Conservation (phyloP, 1,139 yeast species). For the Lodderomyces metapsilosis region DNA sequence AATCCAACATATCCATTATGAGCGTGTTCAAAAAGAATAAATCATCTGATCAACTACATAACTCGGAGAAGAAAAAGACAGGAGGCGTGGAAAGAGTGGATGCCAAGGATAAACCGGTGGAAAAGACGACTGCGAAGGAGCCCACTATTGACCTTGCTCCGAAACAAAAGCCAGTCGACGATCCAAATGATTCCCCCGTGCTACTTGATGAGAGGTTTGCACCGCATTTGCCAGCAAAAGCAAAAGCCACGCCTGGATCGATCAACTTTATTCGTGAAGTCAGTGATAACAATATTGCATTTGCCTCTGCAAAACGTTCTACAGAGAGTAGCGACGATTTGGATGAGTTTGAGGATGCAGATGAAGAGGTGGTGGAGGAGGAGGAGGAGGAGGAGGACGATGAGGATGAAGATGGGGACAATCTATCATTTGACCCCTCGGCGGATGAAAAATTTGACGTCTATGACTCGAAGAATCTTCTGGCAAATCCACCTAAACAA, state of each 20-base stretch:
- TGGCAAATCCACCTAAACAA: conserved; percentile 28
- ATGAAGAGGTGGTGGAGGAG: conserved; percentile 6
- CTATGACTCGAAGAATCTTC: conserved; percentile 27
- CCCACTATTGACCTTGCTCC: neutral
- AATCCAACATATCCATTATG: conserved; percentile 16
- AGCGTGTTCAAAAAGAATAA: conserved; percentile 27
- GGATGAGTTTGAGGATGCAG: conserved; percentile 11
- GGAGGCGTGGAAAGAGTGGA: neutral
- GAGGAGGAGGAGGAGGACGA: conserved; percentile 11
- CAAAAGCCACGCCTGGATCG: conserved; percentile 8
- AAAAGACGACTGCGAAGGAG: neutral
- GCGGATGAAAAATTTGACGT: conserved; percentile 10
- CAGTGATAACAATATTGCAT: conserved; percentile 21
- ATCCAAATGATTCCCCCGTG: neutral
- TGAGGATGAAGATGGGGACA: conserved; percentile 10
- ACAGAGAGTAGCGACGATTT: conserved; percentile 12
- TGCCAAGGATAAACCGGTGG: neutral
- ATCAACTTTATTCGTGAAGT: conserved; percentile 37
- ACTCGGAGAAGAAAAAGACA: neutral
- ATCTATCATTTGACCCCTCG: conserved; percentile 7
- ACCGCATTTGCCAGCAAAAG: neutral
- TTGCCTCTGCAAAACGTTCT: conserved; percentile 9
- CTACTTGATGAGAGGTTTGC: conserved; percentile 1
- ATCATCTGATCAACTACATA: conserved; percentile 19
- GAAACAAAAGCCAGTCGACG: neutral